phyloP scores from a whole-genome alignment of 495 filamentous ascomycete species.

The Xylaria cubensis region DNA sequence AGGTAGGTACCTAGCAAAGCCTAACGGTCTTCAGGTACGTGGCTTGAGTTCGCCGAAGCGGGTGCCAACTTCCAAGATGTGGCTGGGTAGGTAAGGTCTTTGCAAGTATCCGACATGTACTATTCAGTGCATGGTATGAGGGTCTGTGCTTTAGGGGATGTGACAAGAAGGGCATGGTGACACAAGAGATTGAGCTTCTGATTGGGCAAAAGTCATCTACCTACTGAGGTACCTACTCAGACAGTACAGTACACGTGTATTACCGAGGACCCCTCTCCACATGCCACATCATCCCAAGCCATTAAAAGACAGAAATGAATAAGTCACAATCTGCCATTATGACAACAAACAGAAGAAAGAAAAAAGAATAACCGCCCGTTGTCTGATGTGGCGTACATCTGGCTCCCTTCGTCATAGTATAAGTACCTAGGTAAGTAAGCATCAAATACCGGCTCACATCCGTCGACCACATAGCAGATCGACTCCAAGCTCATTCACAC shows the following conservation, averaged over 20 bases:
- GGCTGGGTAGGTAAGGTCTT: background rate
- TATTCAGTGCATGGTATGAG: background rate
- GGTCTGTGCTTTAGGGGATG: constrained; percentile 22
- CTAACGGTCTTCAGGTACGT: background rate
- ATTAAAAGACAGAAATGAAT: no score
- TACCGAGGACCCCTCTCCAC: constrained; percentile 3
- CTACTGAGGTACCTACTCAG: background rate
- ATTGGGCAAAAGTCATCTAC: constrained; percentile 4
- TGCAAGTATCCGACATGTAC: background rate
- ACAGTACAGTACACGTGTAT: constrained; percentile 7
- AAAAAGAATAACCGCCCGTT: background rate
- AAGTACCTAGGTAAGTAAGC: no score
- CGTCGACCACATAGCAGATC: background rate
- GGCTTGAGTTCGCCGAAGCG: background rate
- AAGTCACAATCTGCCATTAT: background rate
- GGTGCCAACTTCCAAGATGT: background rate
- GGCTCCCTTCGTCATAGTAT: background rate
- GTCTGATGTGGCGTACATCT: background rate
- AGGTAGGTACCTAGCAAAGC: background rate
- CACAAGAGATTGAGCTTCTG: background rate
- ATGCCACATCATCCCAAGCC: constrained; percentile 11
- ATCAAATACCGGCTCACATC: background rate
- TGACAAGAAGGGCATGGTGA: constrained; percentile 12
- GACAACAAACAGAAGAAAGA: background rate
- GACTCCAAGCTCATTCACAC: background rate